phyloP scores from a whole-genome alignment of 129 eudicot species.

The Escallonia rubra region DNA sequence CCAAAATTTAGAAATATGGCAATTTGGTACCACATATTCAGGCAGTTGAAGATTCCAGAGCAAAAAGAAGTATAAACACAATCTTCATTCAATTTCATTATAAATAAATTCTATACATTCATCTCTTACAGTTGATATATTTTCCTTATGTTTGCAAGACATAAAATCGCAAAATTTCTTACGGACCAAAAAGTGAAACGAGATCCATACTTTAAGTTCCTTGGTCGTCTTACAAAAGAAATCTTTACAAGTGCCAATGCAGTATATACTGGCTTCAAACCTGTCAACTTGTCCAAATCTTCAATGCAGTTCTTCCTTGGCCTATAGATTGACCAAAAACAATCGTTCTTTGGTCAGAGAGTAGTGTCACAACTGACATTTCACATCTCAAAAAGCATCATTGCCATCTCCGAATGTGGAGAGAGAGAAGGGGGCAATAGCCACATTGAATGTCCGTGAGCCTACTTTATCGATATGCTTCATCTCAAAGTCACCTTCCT shows the following conservation, averaged over 20 bases:
- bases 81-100: too few relatives aligned
- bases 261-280: not conserved
- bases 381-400: slow-evolving; percentile 39
- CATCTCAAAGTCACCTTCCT: slow-evolving; percentile 96
- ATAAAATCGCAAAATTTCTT: not conserved
- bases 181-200: too few relatives aligned
- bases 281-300: too few relatives aligned
- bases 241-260: not conserved
- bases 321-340: not conserved
- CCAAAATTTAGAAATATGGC: too few relatives aligned
- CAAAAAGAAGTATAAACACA: too few relatives aligned
- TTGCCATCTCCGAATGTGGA: slow-evolving; percentile 64
- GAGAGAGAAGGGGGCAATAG: slow-evolving; percentile 80
- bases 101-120: too few relatives aligned
- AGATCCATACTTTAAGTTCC: too few relatives aligned
- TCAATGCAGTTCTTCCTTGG: not conserved
- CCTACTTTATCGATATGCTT: slow-evolving; percentile 76
- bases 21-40: too few relatives aligned
- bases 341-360: not conserved
- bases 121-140: not conserved
- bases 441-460: slow-evolving; percentile 67
- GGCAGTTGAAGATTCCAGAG: too few relatives aligned
- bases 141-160: too few relatives aligned
- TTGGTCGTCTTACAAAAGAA: too few relatives aligned
- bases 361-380: not conserved